These are phyloP conservation scores for Podospora pseudopauciseta DNA, from an alignment of 495 filamentous ascomycete species.

Conservation along the genomic window DNA sequence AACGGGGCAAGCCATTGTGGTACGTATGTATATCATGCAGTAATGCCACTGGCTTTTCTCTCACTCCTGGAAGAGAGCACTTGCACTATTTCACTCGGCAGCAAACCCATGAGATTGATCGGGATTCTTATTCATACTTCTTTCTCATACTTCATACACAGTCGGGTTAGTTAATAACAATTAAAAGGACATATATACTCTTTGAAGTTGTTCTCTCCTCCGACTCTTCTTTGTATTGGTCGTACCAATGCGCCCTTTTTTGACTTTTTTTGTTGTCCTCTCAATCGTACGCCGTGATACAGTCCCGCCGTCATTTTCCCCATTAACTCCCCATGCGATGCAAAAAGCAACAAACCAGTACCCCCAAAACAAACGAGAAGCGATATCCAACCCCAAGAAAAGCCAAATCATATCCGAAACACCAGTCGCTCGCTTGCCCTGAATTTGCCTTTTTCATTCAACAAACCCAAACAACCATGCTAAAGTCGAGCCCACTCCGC, in stretches of 20 bases:
- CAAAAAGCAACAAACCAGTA: neutral
- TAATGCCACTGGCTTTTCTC: no score
- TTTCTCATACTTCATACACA: neutral
- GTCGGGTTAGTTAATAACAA: neutral
- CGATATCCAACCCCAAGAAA: neutral
- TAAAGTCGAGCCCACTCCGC: neutral
- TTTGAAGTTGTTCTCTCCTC: neutral
- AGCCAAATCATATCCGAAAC: neutral
- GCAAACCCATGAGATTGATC: neutral
- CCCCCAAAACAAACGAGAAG: neutral
- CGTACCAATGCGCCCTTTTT: neutral
- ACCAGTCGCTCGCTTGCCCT: conserved; percentile 13
- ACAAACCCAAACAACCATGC: conserved; percentile 10
- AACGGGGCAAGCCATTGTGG: neutral
- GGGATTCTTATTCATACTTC: neutral
- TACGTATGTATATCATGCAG: neutral
- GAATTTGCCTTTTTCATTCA: neutral
- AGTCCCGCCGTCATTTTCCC: neutral
- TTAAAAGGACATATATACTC: neutral
- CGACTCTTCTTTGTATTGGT: neutral
- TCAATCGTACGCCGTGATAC: neutral
- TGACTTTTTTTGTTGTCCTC: neutral
- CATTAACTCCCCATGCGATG: conserved; percentile 7
- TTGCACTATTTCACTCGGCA: neutral
- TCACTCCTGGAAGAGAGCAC: no score